Conservation (phyloP, 768 basidiomycete genomes). For the Lactarius vividus region DNA sequence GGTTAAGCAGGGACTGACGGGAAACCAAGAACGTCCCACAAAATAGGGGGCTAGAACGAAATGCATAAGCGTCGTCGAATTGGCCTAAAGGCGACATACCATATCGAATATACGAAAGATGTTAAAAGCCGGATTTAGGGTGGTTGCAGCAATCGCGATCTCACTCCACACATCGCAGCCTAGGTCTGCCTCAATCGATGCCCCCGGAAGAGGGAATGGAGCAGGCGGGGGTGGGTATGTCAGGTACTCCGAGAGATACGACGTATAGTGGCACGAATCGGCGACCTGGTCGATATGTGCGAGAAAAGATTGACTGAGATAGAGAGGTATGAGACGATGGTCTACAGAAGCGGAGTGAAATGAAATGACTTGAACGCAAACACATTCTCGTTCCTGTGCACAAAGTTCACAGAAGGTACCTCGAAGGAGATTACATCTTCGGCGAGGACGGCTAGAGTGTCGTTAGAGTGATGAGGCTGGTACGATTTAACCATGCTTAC, state of each 20-base stretch:
- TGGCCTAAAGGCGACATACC: background rate
- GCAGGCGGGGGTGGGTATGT: slow-evolving; percentile 25
- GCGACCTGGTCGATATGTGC: slow-evolving; percentile 18
- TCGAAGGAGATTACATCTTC: background rate
- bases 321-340: background rate
- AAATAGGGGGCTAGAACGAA: slow-evolving; percentile 16
- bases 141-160: slow-evolving; percentile 12
- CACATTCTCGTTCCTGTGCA: slow-evolving; percentile 17
- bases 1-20: slow-evolving; percentile 12
- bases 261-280: slow-evolving; percentile 18
- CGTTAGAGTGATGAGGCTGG: background rate
- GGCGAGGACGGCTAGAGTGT: background rate
- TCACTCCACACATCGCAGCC: slow-evolving; percentile 19
- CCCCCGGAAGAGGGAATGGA: slow-evolving; percentile 24
- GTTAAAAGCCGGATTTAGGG: slow-evolving; percentile 27
- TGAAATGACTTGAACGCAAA: slow-evolving; percentile 21
- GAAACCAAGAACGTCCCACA: slow-evolving; percentile 27
- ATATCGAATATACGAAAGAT: slow-evolving; percentile 26
- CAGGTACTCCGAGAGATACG: slow-evolving; percentile 18
- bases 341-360: background rate
- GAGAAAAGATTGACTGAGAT: slow-evolving; percentile 25
- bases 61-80: background rate
- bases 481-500: slow-evolving; percentile 6
- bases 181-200: slow-evolving; percentile 5
- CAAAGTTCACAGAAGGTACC: slow-evolving; percentile 15